A percentile compares a stretch with the other conserved stretches of the same genome.
Evolutionary conservation across 768 basidiomycete genomes (phyloP).

Genomic region (Boletus patriciae): DNA sequence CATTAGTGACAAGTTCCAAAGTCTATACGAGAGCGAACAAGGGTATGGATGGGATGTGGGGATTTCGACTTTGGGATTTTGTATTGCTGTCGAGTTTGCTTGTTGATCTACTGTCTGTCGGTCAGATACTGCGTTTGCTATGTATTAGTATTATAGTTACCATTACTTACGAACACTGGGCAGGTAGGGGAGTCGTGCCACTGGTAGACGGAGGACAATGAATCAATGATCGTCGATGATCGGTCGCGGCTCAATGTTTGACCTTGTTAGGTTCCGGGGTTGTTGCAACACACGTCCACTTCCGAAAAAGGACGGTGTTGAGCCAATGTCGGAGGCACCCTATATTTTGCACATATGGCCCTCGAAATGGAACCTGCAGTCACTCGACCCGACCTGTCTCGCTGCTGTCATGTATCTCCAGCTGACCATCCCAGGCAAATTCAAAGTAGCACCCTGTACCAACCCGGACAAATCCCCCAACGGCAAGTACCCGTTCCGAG

Average conservation of each 20-base stretch:
- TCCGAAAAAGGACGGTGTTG: background rate
- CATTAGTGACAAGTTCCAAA: background rate
- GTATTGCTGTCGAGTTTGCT: background rate
- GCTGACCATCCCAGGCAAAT: conserved; percentile 65
- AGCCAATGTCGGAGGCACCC: conserved; percentile 20
- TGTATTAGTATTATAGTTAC: background rate
- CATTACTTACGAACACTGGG: background rate
- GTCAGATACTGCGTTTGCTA: too few relatives aligned
- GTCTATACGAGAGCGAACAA: background rate
- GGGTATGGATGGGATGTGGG: background rate
- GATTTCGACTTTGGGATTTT: background rate
- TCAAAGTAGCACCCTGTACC: conserved; percentile 57
- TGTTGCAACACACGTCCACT: conserved; percentile 3
- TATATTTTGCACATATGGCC: conserved; percentile 67
- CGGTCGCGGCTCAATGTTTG: conserved; percentile 7
- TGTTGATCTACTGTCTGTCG: background rate
- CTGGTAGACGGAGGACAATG: background rate
- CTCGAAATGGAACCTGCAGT: conserved; percentile 59
- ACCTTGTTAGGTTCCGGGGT: conserved; percentile 16
- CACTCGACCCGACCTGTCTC: conserved; percentile 65
- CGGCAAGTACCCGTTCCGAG: conserved; percentile 43
- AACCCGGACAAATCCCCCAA: conserved; percentile 73
- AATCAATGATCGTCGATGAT: too few relatives aligned
- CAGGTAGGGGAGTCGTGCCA: background rate
- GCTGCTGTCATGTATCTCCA: conserved; percentile 70